A percentile compares a stretch with the other conserved stretches of the same genome.
Conservation (phyloP, 345 rosid species). For the Mercurialis annua region DNA sequence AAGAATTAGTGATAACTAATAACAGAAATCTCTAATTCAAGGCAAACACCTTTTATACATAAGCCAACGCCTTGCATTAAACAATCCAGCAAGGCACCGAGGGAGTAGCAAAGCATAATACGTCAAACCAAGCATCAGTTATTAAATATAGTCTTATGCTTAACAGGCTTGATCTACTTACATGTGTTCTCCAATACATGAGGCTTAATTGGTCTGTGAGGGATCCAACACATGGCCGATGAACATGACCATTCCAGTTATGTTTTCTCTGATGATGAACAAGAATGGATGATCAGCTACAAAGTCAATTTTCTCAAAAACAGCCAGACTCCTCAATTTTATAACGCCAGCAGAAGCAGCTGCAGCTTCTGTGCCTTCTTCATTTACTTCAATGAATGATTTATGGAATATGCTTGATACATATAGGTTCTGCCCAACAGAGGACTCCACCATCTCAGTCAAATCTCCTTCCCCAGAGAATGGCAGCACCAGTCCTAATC, state of each 20-base stretch:
- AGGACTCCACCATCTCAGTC: constrained; percentile 57
- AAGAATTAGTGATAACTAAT: too few relatives aligned
- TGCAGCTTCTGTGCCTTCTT: constrained; percentile 79
- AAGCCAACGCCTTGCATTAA: neutral
- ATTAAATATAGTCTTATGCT: neutral
- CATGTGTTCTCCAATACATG: neutral
- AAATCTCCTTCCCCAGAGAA: constrained; percentile 51
- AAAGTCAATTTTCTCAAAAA: constrained; percentile 37
- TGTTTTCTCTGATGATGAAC: constrained; percentile 54
- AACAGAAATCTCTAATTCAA: neutral
- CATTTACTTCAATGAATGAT: constrained; percentile 63
- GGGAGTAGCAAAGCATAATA: constrained; percentile 10
- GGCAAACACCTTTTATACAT: neutral
- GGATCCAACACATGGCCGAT: constrained; percentile 53
- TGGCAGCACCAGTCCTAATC: constrained; percentile 49
- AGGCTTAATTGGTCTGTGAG: constrained; percentile 26
- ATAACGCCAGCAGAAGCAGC: constrained; percentile 51
- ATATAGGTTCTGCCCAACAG: constrained; percentile 31
- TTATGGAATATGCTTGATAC: constrained; percentile 61
- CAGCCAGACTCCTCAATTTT: neutral
- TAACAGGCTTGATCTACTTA: constrained; percentile 14
- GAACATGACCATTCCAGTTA: constrained; percentile 57
- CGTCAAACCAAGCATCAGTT: neutral
- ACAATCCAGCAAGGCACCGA: neutral
- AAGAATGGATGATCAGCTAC: constrained; percentile 75